A percentile compares a stretch with the other conserved stretches of the same genome.
Evolutionary conservation across 208 protist species (phyloP).

Genomic region (Phytomonas sp.): DNA sequence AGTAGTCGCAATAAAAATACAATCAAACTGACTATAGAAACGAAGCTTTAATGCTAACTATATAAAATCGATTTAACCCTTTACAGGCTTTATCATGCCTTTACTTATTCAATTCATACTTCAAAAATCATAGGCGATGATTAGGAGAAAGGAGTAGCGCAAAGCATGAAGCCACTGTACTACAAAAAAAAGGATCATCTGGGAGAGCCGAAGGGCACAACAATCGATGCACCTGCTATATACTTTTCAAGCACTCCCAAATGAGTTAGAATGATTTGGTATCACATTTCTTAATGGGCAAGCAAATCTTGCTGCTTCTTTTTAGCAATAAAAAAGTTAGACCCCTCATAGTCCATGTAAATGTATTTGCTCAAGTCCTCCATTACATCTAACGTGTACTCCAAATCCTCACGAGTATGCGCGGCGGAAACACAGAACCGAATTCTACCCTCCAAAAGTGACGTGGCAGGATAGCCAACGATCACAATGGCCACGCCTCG

Average conservation of each 20-base stretch:
- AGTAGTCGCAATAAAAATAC: background rate
- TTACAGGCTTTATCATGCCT: background rate
- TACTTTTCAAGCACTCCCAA: background rate
- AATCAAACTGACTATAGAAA: slow-evolving; percentile 3
- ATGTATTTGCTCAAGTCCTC: slow-evolving; percentile 63
- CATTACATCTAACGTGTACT: slow-evolving; percentile 87
- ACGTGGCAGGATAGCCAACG: slow-evolving; percentile 97
- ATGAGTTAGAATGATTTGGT: background rate
- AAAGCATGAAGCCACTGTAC: background rate
- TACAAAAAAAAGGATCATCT: slow-evolving; percentile 1
- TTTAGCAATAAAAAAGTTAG: slow-evolving; percentile 2
- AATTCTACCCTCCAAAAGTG: slow-evolving; percentile 85
- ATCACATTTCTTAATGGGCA: background rate
- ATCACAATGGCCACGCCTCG: slow-evolving; percentile 93
- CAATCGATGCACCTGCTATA: slow-evolving; percentile 3
- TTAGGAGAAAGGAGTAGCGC: background rate
- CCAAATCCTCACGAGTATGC: slow-evolving; percentile 93
- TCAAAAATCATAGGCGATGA: background rate
- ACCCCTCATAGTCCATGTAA: slow-evolving; percentile 58
- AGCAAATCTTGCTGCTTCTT: background rate
- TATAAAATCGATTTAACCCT: slow-evolving; percentile 1
- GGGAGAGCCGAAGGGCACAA: background rate
- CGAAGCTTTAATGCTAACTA: background rate
- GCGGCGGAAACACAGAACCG: slow-evolving; percentile 90
- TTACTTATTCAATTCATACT: background rate